Percentiles rank a stretch among this genome's conserved stretches.
phyloP scores from a whole-genome alignment of 2,329 filamentous ascomycete genomes.

The Aaosphaeria pasadenensis region DNA sequence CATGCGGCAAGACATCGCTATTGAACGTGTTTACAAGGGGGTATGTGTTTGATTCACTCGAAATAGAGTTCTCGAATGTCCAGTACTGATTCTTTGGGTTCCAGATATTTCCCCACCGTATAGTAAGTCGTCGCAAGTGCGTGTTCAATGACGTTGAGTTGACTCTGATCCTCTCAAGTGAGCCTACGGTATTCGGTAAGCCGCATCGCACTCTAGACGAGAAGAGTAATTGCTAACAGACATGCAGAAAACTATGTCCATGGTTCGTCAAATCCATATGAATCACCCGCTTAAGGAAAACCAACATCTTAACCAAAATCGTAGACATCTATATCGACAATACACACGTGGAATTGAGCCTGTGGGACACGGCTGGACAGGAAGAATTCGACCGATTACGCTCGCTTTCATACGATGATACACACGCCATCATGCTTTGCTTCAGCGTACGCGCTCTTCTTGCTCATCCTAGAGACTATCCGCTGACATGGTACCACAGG shows the following conservation, averaged over 20 bases:
- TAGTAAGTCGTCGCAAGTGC: slow-evolving; percentile 58
- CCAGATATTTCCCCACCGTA: slow-evolving; percentile 91
- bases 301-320: not conserved
- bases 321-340: slow-evolving; percentile 97
- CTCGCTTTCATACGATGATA: slow-evolving; percentile 96
- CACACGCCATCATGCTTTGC: slow-evolving; percentile 97
- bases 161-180: slow-evolving; percentile 46
- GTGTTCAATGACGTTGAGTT: slow-evolving; percentile 10
- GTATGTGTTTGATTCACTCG: slow-evolving; percentile 49
- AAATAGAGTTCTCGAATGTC: not conserved
- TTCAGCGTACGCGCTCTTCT: slow-evolving; percentile 58
- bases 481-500: slow-evolving; percentile 35
- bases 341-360: slow-evolving; percentile 91
- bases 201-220: not conserved
- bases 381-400: slow-evolving; percentile 98
- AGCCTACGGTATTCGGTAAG: slow-evolving; percentile 85
- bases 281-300: not conserved
- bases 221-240: slow-evolving; percentile 18
- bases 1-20: slow-evolving; percentile 93
- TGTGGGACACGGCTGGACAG: slow-evolving; percentile 98
- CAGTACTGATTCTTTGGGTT: slow-evolving; percentile 11
- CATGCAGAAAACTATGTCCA: slow-evolving; percentile 89
- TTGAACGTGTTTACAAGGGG: slow-evolving; percentile 98
- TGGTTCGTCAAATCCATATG: slow-evolving; percentile 54
- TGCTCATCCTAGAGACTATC: not conserved